These are phyloP conservation scores for Panicum hallii DNA, from an alignment of 202 grass and related monocot genomes.

Conservation along the genomic window DNA sequence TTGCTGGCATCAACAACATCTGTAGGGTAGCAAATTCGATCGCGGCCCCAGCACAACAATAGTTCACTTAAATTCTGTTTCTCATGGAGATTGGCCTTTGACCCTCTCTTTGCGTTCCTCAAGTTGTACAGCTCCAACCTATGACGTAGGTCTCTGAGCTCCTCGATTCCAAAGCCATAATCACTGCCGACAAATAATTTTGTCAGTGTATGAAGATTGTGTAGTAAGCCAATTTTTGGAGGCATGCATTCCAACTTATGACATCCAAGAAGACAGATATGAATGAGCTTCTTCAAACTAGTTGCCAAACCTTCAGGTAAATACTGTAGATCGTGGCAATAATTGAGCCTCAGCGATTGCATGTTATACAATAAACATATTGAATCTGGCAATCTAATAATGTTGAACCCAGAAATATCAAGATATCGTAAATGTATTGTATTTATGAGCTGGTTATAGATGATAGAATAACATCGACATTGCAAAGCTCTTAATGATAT, in stretches of 20 bases:
- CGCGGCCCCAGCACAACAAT: neutral
- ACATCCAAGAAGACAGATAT: constrained; percentile 51
- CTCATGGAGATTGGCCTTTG: constrained; percentile 6
- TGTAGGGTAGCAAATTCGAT: accelerated
- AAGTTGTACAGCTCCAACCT: constrained; percentile 40
- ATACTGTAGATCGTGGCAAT: accelerated
- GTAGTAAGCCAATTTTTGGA: constrained; percentile 14
- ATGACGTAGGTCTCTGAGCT: constrained; percentile 22
- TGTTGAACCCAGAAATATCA: neutral
- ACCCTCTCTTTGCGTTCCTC: neutral
- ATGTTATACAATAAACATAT: constrained; percentile 41
- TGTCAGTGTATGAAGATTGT: constrained; percentile 36
- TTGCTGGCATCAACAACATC: neutral
- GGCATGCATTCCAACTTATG: neutral
- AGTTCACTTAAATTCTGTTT: neutral
- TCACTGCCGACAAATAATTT: constrained; percentile 25
- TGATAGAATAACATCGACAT: neutral
- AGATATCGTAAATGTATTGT: constrained; percentile 46
- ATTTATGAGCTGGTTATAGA: neutral
- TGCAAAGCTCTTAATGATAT: neutral
- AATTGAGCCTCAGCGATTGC: constrained; percentile 18
- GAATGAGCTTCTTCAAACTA: constrained; percentile 42
- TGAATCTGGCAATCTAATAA: constrained; percentile 22
- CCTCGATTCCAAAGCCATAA: constrained; percentile 27
- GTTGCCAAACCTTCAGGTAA: constrained; percentile 31